Evolutionary conservation across 768 basidiomycete species (phyloP).

Genomic region (Botryobasidium botryosum): DNA sequence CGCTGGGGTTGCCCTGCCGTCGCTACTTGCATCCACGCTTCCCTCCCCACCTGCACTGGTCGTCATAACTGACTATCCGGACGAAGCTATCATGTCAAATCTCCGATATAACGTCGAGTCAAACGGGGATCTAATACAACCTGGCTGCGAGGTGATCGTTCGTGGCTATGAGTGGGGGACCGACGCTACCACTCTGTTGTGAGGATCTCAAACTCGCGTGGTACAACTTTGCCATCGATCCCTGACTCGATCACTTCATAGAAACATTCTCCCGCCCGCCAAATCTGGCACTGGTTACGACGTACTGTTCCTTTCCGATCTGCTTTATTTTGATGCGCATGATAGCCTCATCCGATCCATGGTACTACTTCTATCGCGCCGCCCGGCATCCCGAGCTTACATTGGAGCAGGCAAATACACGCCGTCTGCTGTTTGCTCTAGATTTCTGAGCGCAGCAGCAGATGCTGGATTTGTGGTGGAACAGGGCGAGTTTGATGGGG

Average conservation of each 20-base stretch:
- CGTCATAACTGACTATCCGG: conserved; percentile 54
- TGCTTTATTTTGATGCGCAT: conserved; percentile 52
- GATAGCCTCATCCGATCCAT: conserved; percentile 36
- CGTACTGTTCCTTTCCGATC: conserved; percentile 48
- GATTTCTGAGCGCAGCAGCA: conserved; percentile 4
- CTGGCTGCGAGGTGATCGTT: conserved; percentile 28
- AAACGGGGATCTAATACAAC: conserved; percentile 26
- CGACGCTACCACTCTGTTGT: conserved; percentile 32
- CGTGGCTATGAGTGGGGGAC: conserved; percentile 50
- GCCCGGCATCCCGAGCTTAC: conserved; percentile 29
- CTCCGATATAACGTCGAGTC: conserved; percentile 35
- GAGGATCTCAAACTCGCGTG: conserved; percentile 16
- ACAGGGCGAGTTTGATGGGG: conserved; percentile 3
- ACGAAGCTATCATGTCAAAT: conserved; percentile 40
- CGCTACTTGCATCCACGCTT: conserved; percentile 35
- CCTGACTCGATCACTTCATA: too few species aligned
- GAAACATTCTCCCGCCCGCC: background rate
- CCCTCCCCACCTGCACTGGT: conserved; percentile 27
- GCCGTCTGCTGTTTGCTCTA: conserved; percentile 7
- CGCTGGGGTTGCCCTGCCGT: conserved; percentile 50
- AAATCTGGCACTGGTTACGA: conserved; percentile 27
- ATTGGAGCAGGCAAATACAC: conserved; percentile 35
- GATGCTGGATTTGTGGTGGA: conserved; percentile 5
- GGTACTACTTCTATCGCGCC: conserved; percentile 29
- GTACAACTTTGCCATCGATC: too few species aligned